Percentiles rank a stretch among this genome's conserved stretches.
Conservation (phyloP, 2,329 filamentous ascomycete species). For the Dactylellina parvicollis region DNA sequence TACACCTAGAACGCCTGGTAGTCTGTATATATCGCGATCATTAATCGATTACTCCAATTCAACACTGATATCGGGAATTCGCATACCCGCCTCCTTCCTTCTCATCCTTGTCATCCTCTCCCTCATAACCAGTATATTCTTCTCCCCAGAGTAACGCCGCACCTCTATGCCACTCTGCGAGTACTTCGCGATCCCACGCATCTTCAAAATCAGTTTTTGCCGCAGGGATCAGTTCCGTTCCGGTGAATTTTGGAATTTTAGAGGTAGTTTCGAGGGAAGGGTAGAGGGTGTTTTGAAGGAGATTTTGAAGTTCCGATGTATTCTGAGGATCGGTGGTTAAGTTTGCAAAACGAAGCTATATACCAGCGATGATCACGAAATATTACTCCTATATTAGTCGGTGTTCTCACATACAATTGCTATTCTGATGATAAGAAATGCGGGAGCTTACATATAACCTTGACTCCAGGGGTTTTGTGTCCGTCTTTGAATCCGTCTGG, state of each 20-base stretch:
- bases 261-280: neutral
- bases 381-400: neutral
- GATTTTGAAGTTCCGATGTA: neutral
- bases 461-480: neutral
- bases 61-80: neutral
- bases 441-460: slow-evolving; percentile 4
- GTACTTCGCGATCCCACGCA: slow-evolving; percentile 33
- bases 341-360: slow-evolving; percentile 29
- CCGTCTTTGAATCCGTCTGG: neutral
- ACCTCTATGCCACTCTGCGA: slow-evolving; percentile 42
- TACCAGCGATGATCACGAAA: neutral
- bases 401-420: neutral
- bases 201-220: slow-evolving; percentile 26
- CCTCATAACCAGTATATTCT: neutral
- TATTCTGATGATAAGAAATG: neutral
- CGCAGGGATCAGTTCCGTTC: slow-evolving; percentile 30
- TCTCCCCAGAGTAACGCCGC: slow-evolving; percentile 32
- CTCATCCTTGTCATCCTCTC: neutral
- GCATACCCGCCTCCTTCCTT: neutral
- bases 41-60: neutral
- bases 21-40: neutral
- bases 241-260: slow-evolving; percentile 1
- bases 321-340: neutral
- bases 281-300: slow-evolving; percentile 23
- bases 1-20: slow-evolving; percentile 1